Evolutionary conservation across 2,329 filamentous ascomycete genomes (phyloP).

Genomic region (Apiospora marii): DNA sequence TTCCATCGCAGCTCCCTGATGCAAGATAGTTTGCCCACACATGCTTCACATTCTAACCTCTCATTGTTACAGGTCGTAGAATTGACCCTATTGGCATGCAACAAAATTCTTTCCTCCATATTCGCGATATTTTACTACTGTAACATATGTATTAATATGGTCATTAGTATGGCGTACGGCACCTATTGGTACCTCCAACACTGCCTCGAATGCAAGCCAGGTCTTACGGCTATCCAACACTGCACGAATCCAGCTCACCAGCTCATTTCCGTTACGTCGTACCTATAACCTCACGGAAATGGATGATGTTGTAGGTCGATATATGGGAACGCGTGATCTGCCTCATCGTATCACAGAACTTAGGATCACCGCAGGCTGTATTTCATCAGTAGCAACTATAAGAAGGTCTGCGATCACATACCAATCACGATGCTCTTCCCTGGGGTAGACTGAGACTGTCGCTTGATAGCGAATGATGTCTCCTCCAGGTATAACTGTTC

Average conservation of each 20-base stretch:
- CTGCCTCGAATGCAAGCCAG: background rate
- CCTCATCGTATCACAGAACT: background rate
- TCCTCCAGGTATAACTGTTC: too few relatives aligned
- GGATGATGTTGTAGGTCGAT: background rate
- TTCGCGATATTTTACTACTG: too few relatives aligned
- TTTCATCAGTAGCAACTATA: too few relatives aligned
- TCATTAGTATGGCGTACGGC: background rate
- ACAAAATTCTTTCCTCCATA: too few relatives aligned
- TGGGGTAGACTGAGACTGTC: too few relatives aligned
- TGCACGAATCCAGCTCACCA: background rate
- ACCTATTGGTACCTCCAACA: background rate
- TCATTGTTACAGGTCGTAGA: too few relatives aligned
- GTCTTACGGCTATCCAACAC: background rate
- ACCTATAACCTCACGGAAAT: slow-evolving; percentile 1
- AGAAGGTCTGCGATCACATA: too few relatives aligned
- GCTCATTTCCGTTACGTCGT: background rate
- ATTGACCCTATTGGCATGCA: too few relatives aligned
- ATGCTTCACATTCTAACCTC: background rate
- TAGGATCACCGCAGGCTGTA: too few relatives aligned
- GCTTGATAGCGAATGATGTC: too few relatives aligned
- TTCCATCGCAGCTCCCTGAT: background rate
- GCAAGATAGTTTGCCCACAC: background rate
- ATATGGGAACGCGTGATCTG: slow-evolving; percentile 7
- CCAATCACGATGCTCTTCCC: too few relatives aligned
- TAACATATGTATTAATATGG: background rate